Evolutionary conservation across 371 early-diverging fungal species (phyloP), one percentile per base, ranked within the genome.

Genomic region (Mucor lusitanicus): DNA sequence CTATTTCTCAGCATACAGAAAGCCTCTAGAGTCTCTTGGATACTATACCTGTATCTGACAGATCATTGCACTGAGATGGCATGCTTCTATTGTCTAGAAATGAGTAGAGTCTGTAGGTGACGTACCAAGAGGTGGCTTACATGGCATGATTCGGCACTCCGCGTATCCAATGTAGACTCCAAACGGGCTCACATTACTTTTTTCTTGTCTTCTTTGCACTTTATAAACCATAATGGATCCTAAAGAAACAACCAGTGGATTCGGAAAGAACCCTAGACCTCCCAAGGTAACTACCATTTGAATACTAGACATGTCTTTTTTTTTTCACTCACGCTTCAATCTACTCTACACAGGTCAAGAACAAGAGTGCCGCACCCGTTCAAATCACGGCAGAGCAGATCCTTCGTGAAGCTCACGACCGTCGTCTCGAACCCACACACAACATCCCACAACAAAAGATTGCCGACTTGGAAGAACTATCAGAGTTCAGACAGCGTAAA

Each of bases 361-460:
- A 99, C 85, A 99, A 99, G 87, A 94, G 91, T 77, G 90, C 98
- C 4, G 97, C 98, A 27, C 90, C 93, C n/a, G 87, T 97, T n/a
- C 99, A 99, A 76, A 98, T 99, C 79, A 97, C 98, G 27, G 99
- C 99, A 12, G 99, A 99, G 83, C 99, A 98, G 84, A 91, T 99
- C 63, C 86, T 99, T 21, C 90, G 97, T 30, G 99, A 99, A 82
- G 95, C 97, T 19, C 90, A 91, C 68, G 96, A 95, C 72, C 90
- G 94, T 48, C 92, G 91, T 64, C 67, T 84, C 5, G 97, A 94
- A 72, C 80, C 90, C 17, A 85, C 86, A 13, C 83, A 87, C 69
- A 83, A 81, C 48, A 91, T 90, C 30, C 96, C 97, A 0, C 87
- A 91, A 70, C 98, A 97, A 79, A 92, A 92, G 83, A 94, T 98